A percentile compares a stretch with the other conserved stretches of the same genome.
These are phyloP conservation scores for Leccinum pellstonianum DNA, from an alignment of 768 basidiomycete species.

Conservation along the genomic window DNA sequence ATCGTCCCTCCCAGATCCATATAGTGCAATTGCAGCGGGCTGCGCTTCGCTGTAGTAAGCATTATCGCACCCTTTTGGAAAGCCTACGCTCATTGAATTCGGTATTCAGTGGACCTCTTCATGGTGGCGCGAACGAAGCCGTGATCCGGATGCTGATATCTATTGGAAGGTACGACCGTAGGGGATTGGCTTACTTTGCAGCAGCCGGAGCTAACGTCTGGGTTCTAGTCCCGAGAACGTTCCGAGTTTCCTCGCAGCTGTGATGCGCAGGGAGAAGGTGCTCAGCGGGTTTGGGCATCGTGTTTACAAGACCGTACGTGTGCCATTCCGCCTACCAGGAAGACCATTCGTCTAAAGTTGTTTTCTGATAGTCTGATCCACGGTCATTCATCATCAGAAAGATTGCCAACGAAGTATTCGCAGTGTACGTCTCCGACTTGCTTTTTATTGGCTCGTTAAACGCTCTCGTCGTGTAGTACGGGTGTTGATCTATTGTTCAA, in stretches of 20 bases:
- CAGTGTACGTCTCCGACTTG: constrained; percentile 51
- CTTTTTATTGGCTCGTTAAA: background rate
- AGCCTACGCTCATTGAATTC: background rate
- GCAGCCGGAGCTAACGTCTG: background rate
- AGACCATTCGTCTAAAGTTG: background rate
- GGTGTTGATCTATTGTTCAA: constrained; percentile 83
- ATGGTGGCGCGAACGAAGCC: constrained; percentile 87
- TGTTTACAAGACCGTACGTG: constrained; percentile 70
- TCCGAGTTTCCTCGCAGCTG: constrained; percentile 79
- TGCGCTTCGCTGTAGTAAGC: constrained; percentile 87
- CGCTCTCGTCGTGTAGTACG: constrained; percentile 47
- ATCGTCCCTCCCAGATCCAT: constrained; percentile 88
- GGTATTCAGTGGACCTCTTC: constrained; percentile 29
- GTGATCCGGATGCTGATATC: constrained; percentile 92
- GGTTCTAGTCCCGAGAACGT: constrained; percentile 71
- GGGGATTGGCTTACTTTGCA: background rate
- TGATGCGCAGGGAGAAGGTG: constrained; percentile 86
- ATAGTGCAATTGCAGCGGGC: constrained; percentile 83
- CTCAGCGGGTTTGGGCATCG: constrained; percentile 89
- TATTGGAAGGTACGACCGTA: constrained; percentile 65
- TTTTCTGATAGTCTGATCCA: constrained; percentile 68
- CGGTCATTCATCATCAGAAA: constrained; percentile 88
- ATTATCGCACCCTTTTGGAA: background rate
- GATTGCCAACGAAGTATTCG: constrained; percentile 90
- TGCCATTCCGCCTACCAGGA: background rate